Conservation (phyloP, 305 asterid genomes). For the Solanum aculeatissimum region DNA sequence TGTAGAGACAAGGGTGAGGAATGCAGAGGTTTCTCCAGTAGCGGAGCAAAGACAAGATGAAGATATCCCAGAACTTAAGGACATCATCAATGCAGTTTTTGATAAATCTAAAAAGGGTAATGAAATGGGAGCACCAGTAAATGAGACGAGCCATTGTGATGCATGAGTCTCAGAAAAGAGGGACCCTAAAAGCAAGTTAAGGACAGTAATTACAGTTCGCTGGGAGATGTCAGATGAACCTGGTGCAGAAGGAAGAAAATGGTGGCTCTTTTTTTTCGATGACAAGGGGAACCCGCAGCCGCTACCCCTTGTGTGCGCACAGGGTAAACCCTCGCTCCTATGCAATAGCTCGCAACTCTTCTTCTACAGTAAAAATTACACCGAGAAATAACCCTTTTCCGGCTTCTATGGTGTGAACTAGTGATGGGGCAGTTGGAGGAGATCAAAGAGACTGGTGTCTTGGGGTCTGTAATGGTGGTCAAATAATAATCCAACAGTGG, state of each 20-base stretch:
- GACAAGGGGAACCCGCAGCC: too few species aligned
- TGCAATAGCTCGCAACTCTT: too few species aligned
- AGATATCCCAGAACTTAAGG: conserved; percentile 50
- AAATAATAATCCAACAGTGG: background rate
- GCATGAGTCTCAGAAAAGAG: background rate
- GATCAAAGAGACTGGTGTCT: background rate
- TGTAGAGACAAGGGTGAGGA: conserved; percentile 43
- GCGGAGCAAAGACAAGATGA: conserved; percentile 42
- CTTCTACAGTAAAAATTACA: background rate
- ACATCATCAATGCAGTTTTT: conserved; percentile 27
- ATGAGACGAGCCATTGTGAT: conserved; percentile 9
- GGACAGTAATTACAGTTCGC: conserved; percentile 46
- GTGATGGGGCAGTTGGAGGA: background rate
- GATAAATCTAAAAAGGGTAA: background rate
- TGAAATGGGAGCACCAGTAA: background rate
- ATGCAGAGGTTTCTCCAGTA: conserved; percentile 36
- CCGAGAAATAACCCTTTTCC: conserved; percentile 10
- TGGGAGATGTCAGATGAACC: conserved; percentile 77
- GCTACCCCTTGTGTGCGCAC: too few species aligned
- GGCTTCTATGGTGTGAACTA: background rate
- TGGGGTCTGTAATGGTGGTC: background rate
- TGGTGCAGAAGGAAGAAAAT: conserved; percentile 12
- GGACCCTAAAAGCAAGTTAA: conserved; percentile 1
- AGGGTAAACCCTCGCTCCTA: too few species aligned
- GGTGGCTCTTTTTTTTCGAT: too few species aligned